phyloP scores from a whole-genome alignment of 495 filamentous ascomycete species.

The Neurospora sp. region DNA sequence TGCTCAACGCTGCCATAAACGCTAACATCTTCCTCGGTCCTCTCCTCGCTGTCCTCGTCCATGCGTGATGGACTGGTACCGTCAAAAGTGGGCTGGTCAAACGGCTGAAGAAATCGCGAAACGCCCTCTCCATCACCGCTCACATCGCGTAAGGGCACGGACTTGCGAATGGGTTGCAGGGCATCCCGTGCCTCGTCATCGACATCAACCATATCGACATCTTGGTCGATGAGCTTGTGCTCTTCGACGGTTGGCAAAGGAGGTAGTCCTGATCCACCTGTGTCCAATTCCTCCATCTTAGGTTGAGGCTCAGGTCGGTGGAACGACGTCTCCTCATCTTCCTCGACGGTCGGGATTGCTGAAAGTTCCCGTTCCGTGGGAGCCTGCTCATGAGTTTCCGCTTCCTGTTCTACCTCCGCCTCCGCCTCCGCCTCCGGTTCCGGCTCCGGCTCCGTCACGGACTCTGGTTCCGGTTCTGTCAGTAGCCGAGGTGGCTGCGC shows the following conservation, averaged over 20 bases:
- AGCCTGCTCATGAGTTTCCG: neutral
- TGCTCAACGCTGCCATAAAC: slow-evolving; percentile 41
- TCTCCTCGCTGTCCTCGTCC: slow-evolving; percentile 38
- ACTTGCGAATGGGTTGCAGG: slow-evolving; percentile 31
- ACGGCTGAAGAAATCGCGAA: slow-evolving; percentile 6
- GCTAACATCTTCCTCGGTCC: slow-evolving; percentile 53
- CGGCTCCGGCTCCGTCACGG: neutral
- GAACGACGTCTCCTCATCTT: slow-evolving; percentile 11
- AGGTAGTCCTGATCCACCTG: slow-evolving; percentile 19
- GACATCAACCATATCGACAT: slow-evolving; percentile 36
- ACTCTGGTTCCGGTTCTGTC: neutral
- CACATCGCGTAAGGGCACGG: slow-evolving; percentile 28
- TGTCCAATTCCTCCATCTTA: slow-evolving; percentile 34
- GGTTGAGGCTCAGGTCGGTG: slow-evolving; percentile 19
- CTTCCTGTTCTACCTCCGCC: slow-evolving; percentile 7
- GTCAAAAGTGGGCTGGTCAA: slow-evolving; percentile 8
- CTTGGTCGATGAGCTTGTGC: slow-evolving; percentile 13
- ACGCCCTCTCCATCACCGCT: slow-evolving; percentile 1
- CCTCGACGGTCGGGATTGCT: slow-evolving; percentile 19
- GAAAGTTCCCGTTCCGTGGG: slow-evolving; percentile 15
- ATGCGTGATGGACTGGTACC: slow-evolving; percentile 9
- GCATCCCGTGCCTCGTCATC: slow-evolving; percentile 28
- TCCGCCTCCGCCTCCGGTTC: neutral
- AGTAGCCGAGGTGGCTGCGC: neutral
- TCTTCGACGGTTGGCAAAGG: slow-evolving; percentile 20